A percentile compares a stretch with the other conserved stretches of the same genome.
phyloP scores from a whole-genome alignment of 768 basidiomycete species.

The Udeniomyces megalosporus region DNA sequence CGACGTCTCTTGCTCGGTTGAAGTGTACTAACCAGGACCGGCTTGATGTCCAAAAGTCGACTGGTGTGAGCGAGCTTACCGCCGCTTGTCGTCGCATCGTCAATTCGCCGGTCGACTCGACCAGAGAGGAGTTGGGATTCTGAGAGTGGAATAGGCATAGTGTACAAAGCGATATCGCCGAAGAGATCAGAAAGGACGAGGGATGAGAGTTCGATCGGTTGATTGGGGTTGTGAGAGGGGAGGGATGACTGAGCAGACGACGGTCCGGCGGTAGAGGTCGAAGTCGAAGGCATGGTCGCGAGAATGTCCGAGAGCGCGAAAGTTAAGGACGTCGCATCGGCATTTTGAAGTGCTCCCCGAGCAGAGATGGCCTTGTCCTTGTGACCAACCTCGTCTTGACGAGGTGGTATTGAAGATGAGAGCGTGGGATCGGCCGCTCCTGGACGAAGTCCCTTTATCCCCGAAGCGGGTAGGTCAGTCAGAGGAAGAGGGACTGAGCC shows the following conservation, averaged over 20 bases:
- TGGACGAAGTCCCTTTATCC: neutral
- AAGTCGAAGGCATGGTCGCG: neutral
- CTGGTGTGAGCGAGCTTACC: constrained; percentile 60
- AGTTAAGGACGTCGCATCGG: too few species aligned
- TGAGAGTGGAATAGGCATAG: neutral
- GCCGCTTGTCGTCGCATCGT: constrained; percentile 49
- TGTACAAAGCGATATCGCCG: constrained; percentile 10
- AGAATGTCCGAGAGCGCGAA: too few species aligned
- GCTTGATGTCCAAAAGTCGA: constrained; percentile 62
- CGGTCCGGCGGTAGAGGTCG: neutral
- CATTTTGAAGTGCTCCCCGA: too few species aligned
- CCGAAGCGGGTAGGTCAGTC: neutral
- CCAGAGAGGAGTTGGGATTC: constrained; percentile 22
- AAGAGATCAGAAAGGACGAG: constrained; percentile 8
- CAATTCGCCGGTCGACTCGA: constrained; percentile 52
- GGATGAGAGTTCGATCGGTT: neutral
- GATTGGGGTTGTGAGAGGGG: neutral
- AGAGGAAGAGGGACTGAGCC: too few species aligned
- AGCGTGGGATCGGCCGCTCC: neutral
- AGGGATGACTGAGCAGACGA: neutral
- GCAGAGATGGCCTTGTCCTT: too few species aligned
- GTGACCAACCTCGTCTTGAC: too few species aligned
- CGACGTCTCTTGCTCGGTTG: constrained; percentile 63
- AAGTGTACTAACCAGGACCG: constrained; percentile 67
- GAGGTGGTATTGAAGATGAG: neutral